Evolutionary conservation across 2,329 filamentous ascomycete species (phyloP), one percentile per base, ranked within the genome.

Genomic region (Zasmidium angulare): DNA sequence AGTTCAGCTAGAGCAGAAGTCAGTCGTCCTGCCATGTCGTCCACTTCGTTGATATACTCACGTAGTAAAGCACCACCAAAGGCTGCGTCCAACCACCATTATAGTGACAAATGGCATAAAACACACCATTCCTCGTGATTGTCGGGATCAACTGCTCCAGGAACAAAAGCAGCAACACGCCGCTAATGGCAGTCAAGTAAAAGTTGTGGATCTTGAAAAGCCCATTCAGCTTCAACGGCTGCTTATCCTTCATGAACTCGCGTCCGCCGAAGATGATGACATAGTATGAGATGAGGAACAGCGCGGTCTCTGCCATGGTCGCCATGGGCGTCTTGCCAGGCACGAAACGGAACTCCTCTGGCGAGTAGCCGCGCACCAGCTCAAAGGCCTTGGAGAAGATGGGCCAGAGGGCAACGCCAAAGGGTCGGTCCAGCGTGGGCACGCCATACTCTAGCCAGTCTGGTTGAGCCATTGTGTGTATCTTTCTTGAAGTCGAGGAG

Each of bases 121-220:
- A 98, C 69, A 97, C 79, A 59, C 93, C 95, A 68, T 89, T 81
- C 68, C 89, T 86, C 68, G 84, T 87, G 56, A 99, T 76, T 19
- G 89, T 96, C 49, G 93, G 90, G 58, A 97, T 81, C 64, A 99
- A 81, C 81, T 98, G 90, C 82, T 98, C 95, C 69, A 92, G 79
- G 76, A 96, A 98, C 69, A 99, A 86, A 57, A 82, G 88, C 72
- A 99, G 78, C 54, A 99, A 84, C 53, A 86, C 82, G 61, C 80
- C 89, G 75, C 91, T 96, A 81, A 97, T 91, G 67, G 85, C 80
- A 50, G 93, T 98, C 73, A 99, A 82, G 81, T 93, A 87, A 72
- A 98, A 89, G 84, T 99, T 99, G 86, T 99, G 93, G 74, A 97
- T 84, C 80, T 96, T 90, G 84, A 98, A 98, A 60, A 95, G 81